phyloP scores from a whole-genome alignment of 805 yeast species.

The Candida montana region DNA sequence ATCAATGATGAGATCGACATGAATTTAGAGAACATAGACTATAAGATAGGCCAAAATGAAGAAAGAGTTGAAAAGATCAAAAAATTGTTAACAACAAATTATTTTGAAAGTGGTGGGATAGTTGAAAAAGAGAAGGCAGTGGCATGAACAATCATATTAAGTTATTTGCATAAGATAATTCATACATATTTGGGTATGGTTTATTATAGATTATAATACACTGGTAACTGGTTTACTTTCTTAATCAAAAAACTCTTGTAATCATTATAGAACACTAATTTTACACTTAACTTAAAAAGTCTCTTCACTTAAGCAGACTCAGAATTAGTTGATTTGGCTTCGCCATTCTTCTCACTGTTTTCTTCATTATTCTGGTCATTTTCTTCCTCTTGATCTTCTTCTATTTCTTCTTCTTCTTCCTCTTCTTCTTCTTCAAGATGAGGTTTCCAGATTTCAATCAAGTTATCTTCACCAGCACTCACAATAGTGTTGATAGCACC shows the following conservation, averaged over 20 bases:
- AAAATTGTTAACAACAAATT: constrained; percentile 33
- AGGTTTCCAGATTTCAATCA: constrained; percentile 68
- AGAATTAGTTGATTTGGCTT: not conserved
- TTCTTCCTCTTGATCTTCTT: constrained; percentile 11
- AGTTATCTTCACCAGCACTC: constrained; percentile 69
- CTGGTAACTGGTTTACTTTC: too few species aligned
- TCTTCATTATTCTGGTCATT: constrained; percentile 9
- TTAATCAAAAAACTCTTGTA: not conserved
- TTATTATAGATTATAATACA: too few species aligned
- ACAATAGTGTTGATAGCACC: constrained; percentile 50
- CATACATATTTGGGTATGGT: too few species aligned
- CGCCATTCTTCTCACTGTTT: not conserved
- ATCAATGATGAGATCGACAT: constrained; percentile 31
- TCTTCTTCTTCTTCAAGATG: constrained; percentile 33
- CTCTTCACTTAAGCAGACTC: not conserved
- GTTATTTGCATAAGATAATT: too few species aligned
- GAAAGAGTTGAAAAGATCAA: constrained; percentile 28
- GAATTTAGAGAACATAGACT: constrained; percentile 26
- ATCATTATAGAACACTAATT: too few species aligned
- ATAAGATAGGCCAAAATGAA: constrained; percentile 17
- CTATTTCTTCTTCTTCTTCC: constrained; percentile 28
- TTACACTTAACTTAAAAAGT: not conserved
- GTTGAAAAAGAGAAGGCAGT: not conserved
- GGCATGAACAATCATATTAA: too few species aligned
- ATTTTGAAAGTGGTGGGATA: constrained; percentile 28